Percentiles rank a stretch among this genome's conserved stretches.
Evolutionary conservation across 139 green algal species (phyloP).

Genomic region (Tetradesmus obliquus): DNA sequence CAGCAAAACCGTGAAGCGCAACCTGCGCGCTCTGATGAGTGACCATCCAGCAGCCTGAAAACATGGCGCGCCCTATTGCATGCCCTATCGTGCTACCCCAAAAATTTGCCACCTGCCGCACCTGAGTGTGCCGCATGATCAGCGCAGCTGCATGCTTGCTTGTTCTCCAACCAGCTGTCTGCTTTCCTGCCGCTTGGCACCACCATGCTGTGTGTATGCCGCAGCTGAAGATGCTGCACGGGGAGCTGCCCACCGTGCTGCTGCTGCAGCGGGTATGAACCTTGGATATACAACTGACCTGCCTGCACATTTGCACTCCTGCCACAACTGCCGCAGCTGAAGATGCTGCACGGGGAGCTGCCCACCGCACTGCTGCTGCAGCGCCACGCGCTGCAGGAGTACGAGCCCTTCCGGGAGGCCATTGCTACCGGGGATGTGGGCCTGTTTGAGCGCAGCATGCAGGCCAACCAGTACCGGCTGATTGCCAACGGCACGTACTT

Average conservation of each 20-base stretch:
- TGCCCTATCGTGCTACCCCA: too few species aligned
- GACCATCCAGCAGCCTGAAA: too few species aligned
- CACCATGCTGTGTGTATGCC: background rate
- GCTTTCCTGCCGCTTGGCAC: background rate
- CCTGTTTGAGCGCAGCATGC: conserved; percentile 36
- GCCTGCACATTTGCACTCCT: too few species aligned
- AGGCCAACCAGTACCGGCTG: conserved; percentile 18
- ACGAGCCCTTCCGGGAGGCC: conserved; percentile 7
- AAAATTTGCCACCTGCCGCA: too few species aligned
- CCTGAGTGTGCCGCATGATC: too few species aligned
- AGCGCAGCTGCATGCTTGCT: background rate
- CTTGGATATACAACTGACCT: too few species aligned
- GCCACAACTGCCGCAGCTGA: too few species aligned
- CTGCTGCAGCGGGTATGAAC: conserved; percentile 10
- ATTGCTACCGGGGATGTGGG: conserved; percentile 21
- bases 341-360: conserved; percentile 32
- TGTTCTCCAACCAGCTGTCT: too few species aligned
- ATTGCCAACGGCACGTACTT: conserved; percentile 37
- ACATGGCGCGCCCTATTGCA: too few species aligned
- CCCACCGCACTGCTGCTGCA: conserved; percentile 4
- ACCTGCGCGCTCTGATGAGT: too few species aligned
- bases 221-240: conserved; percentile 38
- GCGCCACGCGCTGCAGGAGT: conserved; percentile 1
- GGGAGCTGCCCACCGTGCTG: background rate
- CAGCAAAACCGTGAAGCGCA: background rate